Conservation (phyloP, 2,329 filamentous ascomycete genomes). For the Fusarium nanum region DNA sequence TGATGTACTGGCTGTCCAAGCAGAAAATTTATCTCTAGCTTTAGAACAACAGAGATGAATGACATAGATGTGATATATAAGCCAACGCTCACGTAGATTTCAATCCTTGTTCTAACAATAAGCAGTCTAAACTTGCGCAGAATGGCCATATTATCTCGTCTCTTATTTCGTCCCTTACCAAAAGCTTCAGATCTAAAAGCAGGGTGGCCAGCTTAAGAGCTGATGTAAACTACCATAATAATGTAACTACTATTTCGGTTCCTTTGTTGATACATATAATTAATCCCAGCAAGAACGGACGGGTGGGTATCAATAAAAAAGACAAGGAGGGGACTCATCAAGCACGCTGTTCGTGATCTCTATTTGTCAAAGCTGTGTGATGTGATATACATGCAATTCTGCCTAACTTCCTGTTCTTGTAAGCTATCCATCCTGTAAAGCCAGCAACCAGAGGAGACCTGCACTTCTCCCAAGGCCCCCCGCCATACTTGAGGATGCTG, state of each 20-base stretch:
- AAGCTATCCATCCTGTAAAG: slow-evolving; percentile 17
- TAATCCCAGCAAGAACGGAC: too few species aligned
- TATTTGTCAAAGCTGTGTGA: slow-evolving; percentile 15
- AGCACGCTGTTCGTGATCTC: slow-evolving; percentile 7
- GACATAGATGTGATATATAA: neutral
- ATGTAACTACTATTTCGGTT: neutral
- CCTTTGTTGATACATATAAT: neutral
- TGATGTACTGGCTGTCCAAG: neutral
- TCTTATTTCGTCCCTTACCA: too few species aligned
- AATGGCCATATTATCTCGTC: neutral
- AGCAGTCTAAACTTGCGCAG: neutral
- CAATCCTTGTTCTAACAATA: neutral
- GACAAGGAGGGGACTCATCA: neutral
- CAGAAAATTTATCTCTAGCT: neutral
- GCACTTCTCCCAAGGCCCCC: slow-evolving; percentile 47
- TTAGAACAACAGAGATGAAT: neutral
- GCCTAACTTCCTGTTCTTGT: slow-evolving; percentile 18
- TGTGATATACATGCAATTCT: slow-evolving; percentile 36
- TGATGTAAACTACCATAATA: neutral
- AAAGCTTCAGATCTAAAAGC: neutral
- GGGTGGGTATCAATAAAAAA: neutral
- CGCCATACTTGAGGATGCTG: slow-evolving; percentile 6
- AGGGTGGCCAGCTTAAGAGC: neutral
- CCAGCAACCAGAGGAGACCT: slow-evolving; percentile 46
- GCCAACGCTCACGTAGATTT: neutral